Evolutionary conservation across 257 asterid species (phyloP), one percentile per base, ranked within the genome.

Genomic region (Handroanthus guayacan): DNA sequence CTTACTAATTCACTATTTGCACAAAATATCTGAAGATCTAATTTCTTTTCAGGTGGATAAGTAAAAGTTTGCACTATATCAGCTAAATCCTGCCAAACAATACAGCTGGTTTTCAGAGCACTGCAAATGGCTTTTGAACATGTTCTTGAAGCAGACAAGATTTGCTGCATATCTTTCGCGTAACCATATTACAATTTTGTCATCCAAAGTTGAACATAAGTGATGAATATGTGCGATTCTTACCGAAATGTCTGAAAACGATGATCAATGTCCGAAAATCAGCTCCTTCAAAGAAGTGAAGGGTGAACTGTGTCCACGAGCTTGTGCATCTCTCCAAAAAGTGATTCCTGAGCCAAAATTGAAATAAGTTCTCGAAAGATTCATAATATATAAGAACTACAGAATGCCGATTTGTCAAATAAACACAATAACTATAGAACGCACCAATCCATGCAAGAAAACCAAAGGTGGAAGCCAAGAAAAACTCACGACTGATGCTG

Each of bases 281-380:
- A 89, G 82, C 82, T 84, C 94, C 79, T 87, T 91, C 56, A 91
- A 63, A 52, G 97, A 87, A n/a, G 83, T 64, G 62, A 89, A 62
- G n/a, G 89, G 90, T 6, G 97, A 91, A 69, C 61, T 78, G 68
- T 77, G 69, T 56, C 91, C 95, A 71, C 83, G 83, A 44, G 83
- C 97, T 83, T 81, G 79, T 11, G 82, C 80, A 74, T 91, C 95
- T 81, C 80, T 89, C 97, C 97, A 89, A 36, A 91, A 76, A 8
- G 91, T 76, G 17, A 84, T 68, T 65, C 86, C 97, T 91, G 83
- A 72, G 38, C 44, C 44, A 76, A 76, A 43, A 76, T 6, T 56
- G 75, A 52, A 54, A 11, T 5, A 48, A 54, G 51, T 25, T 5
- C 13, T 10, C 47, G 44, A 31, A 37, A 10, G 6, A 34, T 36